phyloP scores from a whole-genome alignment of 345 rosid genomes.

The Chamaenerion angustifolium region DNA sequence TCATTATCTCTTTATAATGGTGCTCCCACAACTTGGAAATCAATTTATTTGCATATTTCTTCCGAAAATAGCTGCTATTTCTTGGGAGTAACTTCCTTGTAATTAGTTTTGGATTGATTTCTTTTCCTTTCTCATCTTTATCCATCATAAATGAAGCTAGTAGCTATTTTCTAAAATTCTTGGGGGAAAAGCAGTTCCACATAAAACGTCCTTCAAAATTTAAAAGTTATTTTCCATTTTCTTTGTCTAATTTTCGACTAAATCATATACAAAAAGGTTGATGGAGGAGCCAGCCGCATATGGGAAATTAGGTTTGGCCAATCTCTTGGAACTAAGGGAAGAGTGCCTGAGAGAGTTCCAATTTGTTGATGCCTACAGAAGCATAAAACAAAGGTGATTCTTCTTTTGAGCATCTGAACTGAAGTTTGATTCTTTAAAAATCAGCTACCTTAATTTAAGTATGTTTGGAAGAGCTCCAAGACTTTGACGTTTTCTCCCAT shows the following conservation, averaged over 20 bases:
- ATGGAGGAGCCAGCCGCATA: slow-evolving; percentile 99
- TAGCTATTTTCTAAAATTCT: no score
- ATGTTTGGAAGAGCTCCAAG: not conserved
- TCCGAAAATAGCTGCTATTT: no score
- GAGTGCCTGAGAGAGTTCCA: slow-evolving; percentile 97
- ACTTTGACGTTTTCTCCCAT: no score
- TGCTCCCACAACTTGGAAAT: no score
- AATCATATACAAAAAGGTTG: slow-evolving; percentile 37
- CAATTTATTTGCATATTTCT: no score
- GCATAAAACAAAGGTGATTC: slow-evolving; percentile 82
- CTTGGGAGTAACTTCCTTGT: no score
- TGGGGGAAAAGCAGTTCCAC: no score
- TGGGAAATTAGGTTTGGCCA: slow-evolving; percentile 93
- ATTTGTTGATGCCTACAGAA: slow-evolving; percentile 86
- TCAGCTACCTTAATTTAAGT: not conserved
- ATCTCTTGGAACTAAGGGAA: slow-evolving; percentile 96
- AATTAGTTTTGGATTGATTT: no score
- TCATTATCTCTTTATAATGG: no score
- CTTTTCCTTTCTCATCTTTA: no score
- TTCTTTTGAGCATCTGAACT: not conserved
- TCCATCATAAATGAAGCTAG: no score
- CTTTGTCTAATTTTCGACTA: slow-evolving; percentile 5
- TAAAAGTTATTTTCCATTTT: not conserved
- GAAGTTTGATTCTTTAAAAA: not conserved
- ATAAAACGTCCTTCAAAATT: no score